Evolutionary conservation across 257 asterid genomes (phyloP), one percentile per base, ranked within the genome.

Genomic region (Ilex aquifolium): DNA sequence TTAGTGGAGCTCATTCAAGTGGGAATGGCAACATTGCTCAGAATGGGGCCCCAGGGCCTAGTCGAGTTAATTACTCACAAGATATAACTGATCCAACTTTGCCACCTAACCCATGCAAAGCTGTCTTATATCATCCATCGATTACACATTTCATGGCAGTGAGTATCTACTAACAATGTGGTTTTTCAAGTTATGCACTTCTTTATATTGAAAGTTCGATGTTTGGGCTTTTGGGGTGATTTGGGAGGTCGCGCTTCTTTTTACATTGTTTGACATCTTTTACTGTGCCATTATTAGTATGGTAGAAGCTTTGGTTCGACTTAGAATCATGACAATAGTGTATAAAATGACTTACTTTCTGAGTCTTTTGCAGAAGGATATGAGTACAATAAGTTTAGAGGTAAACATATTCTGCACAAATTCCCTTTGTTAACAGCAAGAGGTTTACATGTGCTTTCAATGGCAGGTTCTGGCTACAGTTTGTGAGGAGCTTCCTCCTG

Each of bases 401-500:
- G 52, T 60, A 54, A 31, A 58, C 57, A 66, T 42, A 46, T 7
- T 36, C 42, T 36, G 42, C 42, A 36, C 42, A 21, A 21, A 21
- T 21, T 21, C 27, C 27, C 27, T 21, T 21, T 21, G 27, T 21
- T 21, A 0, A 21, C 27, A 21, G 27, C 27, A 21, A 21, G 27
- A 21, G 27, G 5, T 36, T 36, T 36, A 36, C 42, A 36, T 8
- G 42, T 36, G 42, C 65, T 57, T 77, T 63, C 67, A 31, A 59
- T 80, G 66, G 55, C 82, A 93, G 99, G 96, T 93, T 61, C 70
- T 93, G 77, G 94, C 96, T 65, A 85, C 96, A 60, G 77, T 84
- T 44, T 87, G 96, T 21, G 97, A 93, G 83, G 97, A 93, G 83
- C 95, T 93, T 79, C 85, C 94, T 63, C 55, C 95, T 57, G 99